phyloP scores from a whole-genome alignment of 2,329 filamentous ascomycete species.

The Aspergillus tubingensis region DNA sequence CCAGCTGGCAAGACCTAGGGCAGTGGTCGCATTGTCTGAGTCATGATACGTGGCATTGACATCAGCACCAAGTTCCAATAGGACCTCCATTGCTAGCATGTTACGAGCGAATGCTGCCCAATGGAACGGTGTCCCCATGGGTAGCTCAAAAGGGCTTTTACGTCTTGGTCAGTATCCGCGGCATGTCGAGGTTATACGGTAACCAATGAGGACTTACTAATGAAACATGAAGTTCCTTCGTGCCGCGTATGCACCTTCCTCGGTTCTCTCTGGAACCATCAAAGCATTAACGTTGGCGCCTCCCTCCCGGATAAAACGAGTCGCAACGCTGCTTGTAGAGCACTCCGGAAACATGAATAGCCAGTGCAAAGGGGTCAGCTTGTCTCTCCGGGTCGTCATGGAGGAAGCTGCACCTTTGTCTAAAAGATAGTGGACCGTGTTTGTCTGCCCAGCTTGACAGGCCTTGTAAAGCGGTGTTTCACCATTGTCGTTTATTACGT shows the following conservation, averaged over 20 bases:
- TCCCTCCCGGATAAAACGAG: slow-evolving; percentile 17
- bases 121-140: slow-evolving; percentile 29
- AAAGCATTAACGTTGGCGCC: slow-evolving; percentile 27
- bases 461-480: slow-evolving; percentile 33
- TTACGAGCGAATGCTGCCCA: slow-evolving; percentile 30
- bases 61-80: slow-evolving; percentile 28
- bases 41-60: slow-evolving; percentile 25
- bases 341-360: slow-evolving; percentile 25
- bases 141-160: slow-evolving; percentile 31
- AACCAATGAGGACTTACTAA: slow-evolving; percentile 22
- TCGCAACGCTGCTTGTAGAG: slow-evolving; percentile 19
- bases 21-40: slow-evolving; percentile 24
- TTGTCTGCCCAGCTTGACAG: slow-evolving; percentile 29
- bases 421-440: slow-evolving; percentile 27
- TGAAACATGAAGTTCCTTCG: slow-evolving; percentile 27
- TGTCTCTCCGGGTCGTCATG: slow-evolving; percentile 20
- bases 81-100: slow-evolving; percentile 20
- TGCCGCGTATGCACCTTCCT: slow-evolving; percentile 22
- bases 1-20: slow-evolving; percentile 26
- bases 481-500: slow-evolving; percentile 28
- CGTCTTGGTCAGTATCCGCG: not conserved
- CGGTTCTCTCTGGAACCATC: slow-evolving; percentile 20
- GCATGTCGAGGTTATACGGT: not conserved
- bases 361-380: slow-evolving; percentile 29
- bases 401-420: slow-evolving; percentile 24